Base-by-base conservation (phyloP, 768 basidiomycete genomes). In the Naganishia friedmannii region DNA sequence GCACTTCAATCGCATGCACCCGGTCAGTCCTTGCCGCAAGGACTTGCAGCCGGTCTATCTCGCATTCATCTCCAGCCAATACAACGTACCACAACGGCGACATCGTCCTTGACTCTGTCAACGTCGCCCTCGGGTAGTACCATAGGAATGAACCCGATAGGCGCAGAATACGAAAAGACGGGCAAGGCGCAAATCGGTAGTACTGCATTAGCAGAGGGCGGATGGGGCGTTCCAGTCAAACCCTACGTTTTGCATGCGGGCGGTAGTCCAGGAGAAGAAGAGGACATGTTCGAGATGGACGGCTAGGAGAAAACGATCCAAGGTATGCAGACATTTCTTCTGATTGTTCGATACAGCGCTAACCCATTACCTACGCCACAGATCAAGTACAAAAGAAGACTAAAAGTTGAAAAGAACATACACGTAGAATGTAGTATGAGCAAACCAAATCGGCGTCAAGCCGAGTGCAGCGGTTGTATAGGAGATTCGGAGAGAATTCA, bases 21-120 rank as follows among this genome's bases (percentile, higher is more conserved):
- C 0, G 93, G 93, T 1, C 91, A 93, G 81, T 89, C 88, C 80
- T 84, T 95, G 15, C 93, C 94, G 0, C 92, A 94, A 68, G 93
- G 93, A 39, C 86, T 97, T 32, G 93, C 93, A 0, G 91, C 91
- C 0, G 93, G 93, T 0, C 88, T 93, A 77, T 93, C 91, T 32
- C 85, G 93, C 69, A 89, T 97, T 69, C 93, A 97, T 74, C 89
- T 93, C 0, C 82, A 85, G 31, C 85, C 86, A 15, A 66, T 63
- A 42, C 60, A 63, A 19, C 60, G 60, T 17, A 45, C 39, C 1
- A 0, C 81, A 80, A 39, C 66, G 53, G 19, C 71, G 74, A 65
- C 56, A 34, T 39, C 67, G 4, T 68, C 51, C 1, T 42, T 45
- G 17, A 56, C 21, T 7, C 70, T 71, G 37, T 66, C 74, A 17